Evolutionary conservation across 257 asterid genomes (phyloP).

Genomic region (Plectranthus barbatus): DNA sequence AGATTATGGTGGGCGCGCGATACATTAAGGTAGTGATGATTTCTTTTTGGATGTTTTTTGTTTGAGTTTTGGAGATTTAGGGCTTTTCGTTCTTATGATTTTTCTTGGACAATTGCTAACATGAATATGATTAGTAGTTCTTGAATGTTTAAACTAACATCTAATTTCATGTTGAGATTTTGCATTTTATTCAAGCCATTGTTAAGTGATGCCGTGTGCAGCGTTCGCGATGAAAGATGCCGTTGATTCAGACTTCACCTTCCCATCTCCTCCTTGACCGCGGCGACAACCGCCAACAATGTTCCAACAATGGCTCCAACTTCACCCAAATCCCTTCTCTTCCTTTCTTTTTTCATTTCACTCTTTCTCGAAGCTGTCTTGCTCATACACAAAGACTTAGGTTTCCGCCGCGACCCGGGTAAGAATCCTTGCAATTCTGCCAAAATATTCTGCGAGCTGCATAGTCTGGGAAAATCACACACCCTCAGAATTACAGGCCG

Average conservation of each 20-base stretch:
- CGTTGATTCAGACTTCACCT: not conserved
- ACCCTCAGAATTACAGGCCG: conserved; percentile 44
- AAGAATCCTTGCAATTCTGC: conserved; percentile 41
- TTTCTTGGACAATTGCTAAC: too few species aligned
- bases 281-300: conserved; percentile 8
- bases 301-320: conserved; percentile 38
- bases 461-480: conserved; percentile 29
- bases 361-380: conserved; percentile 34
- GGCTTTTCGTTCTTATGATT: too few species aligned
- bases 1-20: too few species aligned
- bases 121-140: too few species aligned
- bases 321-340: conserved; percentile 19
- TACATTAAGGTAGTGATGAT: too few species aligned
- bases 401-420: conserved; percentile 21
- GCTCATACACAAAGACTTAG: conserved; percentile 35
- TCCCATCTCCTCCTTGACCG: not conserved
- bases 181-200: too few species aligned
- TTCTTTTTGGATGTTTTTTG: too few species aligned
- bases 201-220: too few species aligned
- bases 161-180: too few species aligned
- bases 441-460: conserved; percentile 52
- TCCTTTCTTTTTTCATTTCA: conserved; percentile 21
- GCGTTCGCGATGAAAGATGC: too few species aligned
- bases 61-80: too few species aligned
- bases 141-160: too few species aligned